phyloP scores from a whole-genome alignment of 352 stramenopile genomes.

The Globisporangium sylvaticum region DNA sequence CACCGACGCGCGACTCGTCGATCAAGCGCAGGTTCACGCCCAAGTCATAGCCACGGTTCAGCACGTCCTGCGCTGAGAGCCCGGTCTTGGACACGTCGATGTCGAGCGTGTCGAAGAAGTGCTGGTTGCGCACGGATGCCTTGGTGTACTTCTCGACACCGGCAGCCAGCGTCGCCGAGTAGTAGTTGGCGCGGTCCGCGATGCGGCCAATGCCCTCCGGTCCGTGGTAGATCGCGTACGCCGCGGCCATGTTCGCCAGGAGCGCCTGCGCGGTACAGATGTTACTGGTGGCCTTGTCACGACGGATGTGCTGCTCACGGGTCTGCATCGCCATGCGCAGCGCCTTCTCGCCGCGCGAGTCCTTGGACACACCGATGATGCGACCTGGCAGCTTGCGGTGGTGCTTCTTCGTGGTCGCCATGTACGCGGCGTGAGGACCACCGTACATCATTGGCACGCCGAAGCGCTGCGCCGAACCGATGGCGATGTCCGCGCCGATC shows the following conservation, averaged over 20 bases:
- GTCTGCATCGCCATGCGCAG: slow-evolving; percentile 99
- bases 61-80: slow-evolving; percentile 74
- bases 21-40: slow-evolving; percentile 89
- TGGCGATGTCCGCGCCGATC: slow-evolving; percentile 96
- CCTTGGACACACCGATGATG: slow-evolving; percentile 98
- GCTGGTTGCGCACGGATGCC: slow-evolving; percentile 47
- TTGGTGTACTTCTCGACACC: slow-evolving; percentile 87
- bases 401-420: slow-evolving; percentile 95
- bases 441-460: slow-evolving; percentile 99
- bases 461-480: slow-evolving; percentile 98
- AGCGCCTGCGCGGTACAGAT: slow-evolving; percentile 99
- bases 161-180: slow-evolving; percentile 85
- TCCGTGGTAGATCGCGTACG: slow-evolving; percentile 99
- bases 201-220: slow-evolving; percentile 95
- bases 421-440: slow-evolving; percentile 97
- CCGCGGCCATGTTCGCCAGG: slow-evolving; percentile 97
- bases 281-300: slow-evolving; percentile 99
- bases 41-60: slow-evolving; percentile 49
- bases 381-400: slow-evolving; percentile 96
- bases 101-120: slow-evolving; percentile 98
- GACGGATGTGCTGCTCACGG: slow-evolving; percentile 97
- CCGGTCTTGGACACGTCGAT: slow-evolving; percentile 86
- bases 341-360: slow-evolving; percentile 92
- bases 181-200: slow-evolving; percentile 90
- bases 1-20: slow-evolving; percentile 82